A percentile compares a stretch with the other conserved stretches of the same genome.
phyloP scores from a whole-genome alignment of 495 filamentous ascomycete genomes.

The Platismatia glauca region DNA sequence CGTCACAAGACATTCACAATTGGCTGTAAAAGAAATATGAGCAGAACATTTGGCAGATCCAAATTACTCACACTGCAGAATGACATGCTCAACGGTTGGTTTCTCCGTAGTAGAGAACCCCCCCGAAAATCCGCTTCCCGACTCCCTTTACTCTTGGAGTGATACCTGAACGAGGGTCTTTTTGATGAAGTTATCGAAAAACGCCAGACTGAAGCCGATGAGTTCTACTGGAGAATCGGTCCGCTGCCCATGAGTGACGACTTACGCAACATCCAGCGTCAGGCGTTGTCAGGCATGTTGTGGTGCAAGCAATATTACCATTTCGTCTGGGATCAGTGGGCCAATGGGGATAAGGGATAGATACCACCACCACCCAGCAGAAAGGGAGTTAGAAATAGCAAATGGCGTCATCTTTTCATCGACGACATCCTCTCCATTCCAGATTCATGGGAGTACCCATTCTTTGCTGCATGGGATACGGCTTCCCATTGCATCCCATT shows the following conservation, averaged over 20 bases:
- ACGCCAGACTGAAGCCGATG: slow-evolving; percentile 78
- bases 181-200: slow-evolving; percentile 71
- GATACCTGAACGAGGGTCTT: no score
- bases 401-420: slow-evolving; percentile 89
- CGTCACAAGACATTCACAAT: no score
- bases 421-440: slow-evolving; percentile 97
- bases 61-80: no score
- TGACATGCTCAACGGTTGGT: no score
- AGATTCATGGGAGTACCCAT: slow-evolving; percentile 97
- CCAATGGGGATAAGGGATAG: slow-evolving; percentile 7
- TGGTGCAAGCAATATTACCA: slow-evolving; percentile 97
- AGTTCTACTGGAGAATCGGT: slow-evolving; percentile 89
- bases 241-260: slow-evolving; percentile 92
- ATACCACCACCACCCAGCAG: slow-evolving; percentile 66
- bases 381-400: slow-evolving; percentile 72
- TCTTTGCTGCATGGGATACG: slow-evolving; percentile 96
- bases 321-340: slow-evolving; percentile 69
- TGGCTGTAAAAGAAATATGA: no score
- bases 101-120: no score
- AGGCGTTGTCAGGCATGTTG: slow-evolving; percentile 92
- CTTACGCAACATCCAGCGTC: slow-evolving; percentile 86
- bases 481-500: slow-evolving; percentile 94
- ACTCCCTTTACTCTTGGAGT: no score
- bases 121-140: no score
- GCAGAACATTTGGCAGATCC: no score